Evolutionary conservation across 805 yeast species (phyloP), one percentile per base, ranked within the genome.

Genomic region (Starmerella vaccinii): DNA sequence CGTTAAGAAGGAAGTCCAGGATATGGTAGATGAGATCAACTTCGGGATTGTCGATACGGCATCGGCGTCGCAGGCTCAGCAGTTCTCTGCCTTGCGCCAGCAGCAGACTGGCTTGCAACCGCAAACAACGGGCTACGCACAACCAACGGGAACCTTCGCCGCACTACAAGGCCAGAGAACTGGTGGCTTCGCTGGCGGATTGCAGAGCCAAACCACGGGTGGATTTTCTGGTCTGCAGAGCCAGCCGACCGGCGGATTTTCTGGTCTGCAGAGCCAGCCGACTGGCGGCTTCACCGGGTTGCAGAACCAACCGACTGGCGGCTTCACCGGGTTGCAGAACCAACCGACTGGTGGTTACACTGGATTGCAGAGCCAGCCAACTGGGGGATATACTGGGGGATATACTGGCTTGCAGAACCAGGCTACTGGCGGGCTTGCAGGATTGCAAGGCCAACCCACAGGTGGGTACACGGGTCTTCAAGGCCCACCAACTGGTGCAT

Each of bases 11-110:
- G 97, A 90, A 66, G 96, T 90, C 12, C 76, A 81, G 53, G 82
- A 92, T 53, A 84, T 89, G 68, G 89, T 89, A 35, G 96, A 88
- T 66, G 85, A 87, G 27, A 89, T 90, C 60, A 84, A 80, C 60
- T 82, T 88, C 63, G 73, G 79, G 47, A 77, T 86, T 47, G 87
- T 85, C 1, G 90, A 81, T 40, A 16, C 59, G 9, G 27, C 40
- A 9, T 4, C 33, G 7, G 21, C 43, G 21, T 9, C 42, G 5
- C 43, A 37, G 22, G 46, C 55, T 2, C 43, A 45, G 21, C 47
- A 46, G 45, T 49, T 52, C 32, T 42, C 49, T 3, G 40, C 42
- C 9, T 39, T 49, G 47, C 49, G 51, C 16, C 46, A 41, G 43
- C 53, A 50, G 45, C 50, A 46, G 50, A 42, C 53, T n/a, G 44